phyloP scores from a whole-genome alignment of 1,284 basidiomycete genomes.

The Malassezia sp. region DNA sequence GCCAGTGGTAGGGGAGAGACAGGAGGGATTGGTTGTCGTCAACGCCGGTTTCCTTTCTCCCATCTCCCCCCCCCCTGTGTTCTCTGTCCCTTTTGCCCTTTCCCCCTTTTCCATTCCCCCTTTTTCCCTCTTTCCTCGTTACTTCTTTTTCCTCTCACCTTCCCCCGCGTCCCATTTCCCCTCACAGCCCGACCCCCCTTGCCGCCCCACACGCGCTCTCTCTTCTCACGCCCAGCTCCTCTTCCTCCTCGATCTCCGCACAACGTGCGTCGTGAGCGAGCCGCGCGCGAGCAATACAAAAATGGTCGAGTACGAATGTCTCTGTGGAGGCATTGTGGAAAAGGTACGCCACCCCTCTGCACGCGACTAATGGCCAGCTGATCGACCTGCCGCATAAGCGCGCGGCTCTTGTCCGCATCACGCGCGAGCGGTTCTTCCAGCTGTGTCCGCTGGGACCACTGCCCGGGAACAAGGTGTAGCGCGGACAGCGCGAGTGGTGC shows the following conservation, averaged over 20 bases:
- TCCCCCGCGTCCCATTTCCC: too few relatives aligned
- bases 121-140: too few relatives aligned
- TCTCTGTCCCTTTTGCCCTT: too few relatives aligned
- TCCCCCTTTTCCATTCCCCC: too few relatives aligned
- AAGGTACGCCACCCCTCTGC: slow-evolving; percentile 16
- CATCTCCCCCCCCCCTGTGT: too few relatives aligned
- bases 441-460: slow-evolving; percentile 29
- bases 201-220: not conserved
- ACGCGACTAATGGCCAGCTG: not conserved
- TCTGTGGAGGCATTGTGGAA: slow-evolving; percentile 42
- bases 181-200: not conserved
- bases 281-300: slow-evolving; percentile 36
- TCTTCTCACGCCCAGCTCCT: slow-evolving; percentile 19
- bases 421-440: slow-evolving; percentile 39
- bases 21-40: too few relatives aligned
- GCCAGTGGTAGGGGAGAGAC: too few relatives aligned
- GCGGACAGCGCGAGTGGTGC: too few relatives aligned
- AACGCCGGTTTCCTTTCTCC: too few relatives aligned
- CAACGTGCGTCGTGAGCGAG: slow-evolving; percentile 30
- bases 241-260: slow-evolving; percentile 34
- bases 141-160: too few relatives aligned
- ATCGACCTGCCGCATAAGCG: slow-evolving; percentile 40
- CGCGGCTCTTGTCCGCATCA: slow-evolving; percentile 33
- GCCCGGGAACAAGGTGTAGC: too few relatives aligned
- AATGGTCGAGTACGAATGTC: slow-evolving; percentile 39